Conservation (phyloP, 2,329 filamentous ascomycete species). For the Penicillium sp. region DNA sequence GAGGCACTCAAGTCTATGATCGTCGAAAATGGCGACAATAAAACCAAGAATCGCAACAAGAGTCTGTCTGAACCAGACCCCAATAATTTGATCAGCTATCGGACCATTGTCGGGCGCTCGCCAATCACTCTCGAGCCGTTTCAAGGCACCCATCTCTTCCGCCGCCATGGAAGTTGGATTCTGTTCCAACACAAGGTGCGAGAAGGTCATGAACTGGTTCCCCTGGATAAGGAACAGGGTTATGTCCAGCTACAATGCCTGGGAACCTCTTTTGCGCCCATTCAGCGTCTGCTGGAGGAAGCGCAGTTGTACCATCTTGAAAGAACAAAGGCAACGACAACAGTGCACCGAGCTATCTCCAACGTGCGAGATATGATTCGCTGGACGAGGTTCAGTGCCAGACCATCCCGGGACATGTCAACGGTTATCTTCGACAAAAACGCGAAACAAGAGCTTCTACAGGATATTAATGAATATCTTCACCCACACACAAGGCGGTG, state of each 20-base stretch:
- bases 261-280: conserved; percentile 13
- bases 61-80: conserved; percentile 9
- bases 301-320: conserved; percentile 51
- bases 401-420: conserved; percentile 67
- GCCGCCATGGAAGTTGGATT: conserved; percentile 16
- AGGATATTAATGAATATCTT: conserved; percentile 74
- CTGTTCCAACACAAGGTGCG: conserved; percentile 12
- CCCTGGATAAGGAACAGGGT: conserved; percentile 4
- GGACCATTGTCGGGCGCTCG: conserved; percentile 14
- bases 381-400: conserved; percentile 57
- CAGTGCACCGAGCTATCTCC: conserved; percentile 52
- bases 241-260: conserved; percentile 17
- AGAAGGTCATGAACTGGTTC: conserved; percentile 2
- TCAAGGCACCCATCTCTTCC: conserved; percentile 16
- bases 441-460: conserved; percentile 63
- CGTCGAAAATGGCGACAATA: neutral
- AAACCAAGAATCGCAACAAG: neutral
- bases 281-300: conserved; percentile 35
- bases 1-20: conserved; percentile 25
- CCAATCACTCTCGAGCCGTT: conserved; percentile 24
- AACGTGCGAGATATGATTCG: conserved; percentile 37
- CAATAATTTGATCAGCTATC: conserved; percentile 15
- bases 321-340: conserved; percentile 42
- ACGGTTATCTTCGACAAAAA: conserved; percentile 68
- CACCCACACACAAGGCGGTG: conserved; percentile 62